phyloP scores from a whole-genome alignment of 2,329 filamentous ascomycete species.

The Fusarium ambrosium region DNA sequence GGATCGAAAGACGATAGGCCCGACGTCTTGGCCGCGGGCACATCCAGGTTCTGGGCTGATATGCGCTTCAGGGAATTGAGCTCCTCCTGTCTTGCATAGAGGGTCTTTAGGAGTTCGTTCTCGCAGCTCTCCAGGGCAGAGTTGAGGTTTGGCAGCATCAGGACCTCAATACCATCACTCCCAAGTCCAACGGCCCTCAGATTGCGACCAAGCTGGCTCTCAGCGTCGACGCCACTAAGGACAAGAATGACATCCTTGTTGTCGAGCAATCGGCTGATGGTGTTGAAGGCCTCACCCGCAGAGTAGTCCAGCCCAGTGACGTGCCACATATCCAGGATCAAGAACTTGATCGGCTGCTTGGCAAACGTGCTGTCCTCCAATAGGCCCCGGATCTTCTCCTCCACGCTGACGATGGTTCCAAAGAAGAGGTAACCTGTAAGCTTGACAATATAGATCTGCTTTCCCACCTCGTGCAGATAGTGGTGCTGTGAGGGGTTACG shows the following conservation, averaged over 20 bases:
- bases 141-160: constrained; percentile 90
- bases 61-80: constrained; percentile 61
- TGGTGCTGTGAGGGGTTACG: constrained; percentile 90
- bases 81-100: constrained; percentile 79
- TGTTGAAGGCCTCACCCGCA: constrained; percentile 93
- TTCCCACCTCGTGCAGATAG: constrained; percentile 86
- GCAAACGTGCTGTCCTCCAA: constrained; percentile 87
- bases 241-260: constrained; percentile 84
- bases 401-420: constrained; percentile 95
- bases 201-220: constrained; percentile 81
- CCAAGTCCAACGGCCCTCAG: constrained; percentile 88
- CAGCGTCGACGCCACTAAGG: constrained; percentile 84
- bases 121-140: constrained; percentile 94
- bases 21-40: constrained; percentile 57
- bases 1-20: constrained; percentile 53
- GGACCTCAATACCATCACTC: constrained; percentile 78
- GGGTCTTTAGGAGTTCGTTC: constrained; percentile 88
- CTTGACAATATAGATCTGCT: constrained; percentile 92
- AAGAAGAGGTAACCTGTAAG: constrained; percentile 98
- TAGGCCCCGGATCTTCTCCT: constrained; percentile 85
- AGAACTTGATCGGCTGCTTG: constrained; percentile 84
- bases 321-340: constrained; percentile 89
- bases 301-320: constrained; percentile 97
- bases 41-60: constrained; percentile 61
- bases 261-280: constrained; percentile 86